Evolutionary conservation across 75 land plant genomes (phyloP), one percentile per base, ranked within the genome.

Genomic region (Cryptomeria japonica): DNA sequence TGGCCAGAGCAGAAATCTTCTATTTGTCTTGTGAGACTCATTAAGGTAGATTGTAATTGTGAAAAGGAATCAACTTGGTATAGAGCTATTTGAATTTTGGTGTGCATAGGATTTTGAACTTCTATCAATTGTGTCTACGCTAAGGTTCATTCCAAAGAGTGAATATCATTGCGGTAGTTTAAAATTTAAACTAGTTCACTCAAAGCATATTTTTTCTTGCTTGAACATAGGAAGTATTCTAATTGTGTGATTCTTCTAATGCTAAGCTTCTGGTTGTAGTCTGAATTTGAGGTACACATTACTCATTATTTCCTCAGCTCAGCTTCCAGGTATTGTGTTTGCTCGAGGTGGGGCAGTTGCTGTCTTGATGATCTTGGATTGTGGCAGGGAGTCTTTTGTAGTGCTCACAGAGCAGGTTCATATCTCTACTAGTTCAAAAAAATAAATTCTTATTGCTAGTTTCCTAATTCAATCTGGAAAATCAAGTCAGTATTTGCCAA

Each of bases 321-420:
- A 97, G 99, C 88, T 98, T 90, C 99, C 99, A 88, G 99, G 99
- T 31, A 94, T 98, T 90, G 97, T 97, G 25, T 98, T 98, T 92
- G 96, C 95, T 83, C 88, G 99, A 70, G 99, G 99, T 73, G 95
- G 92, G 42, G 94, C 99, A 84, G 99, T 97, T 72, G 99, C 94
- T 72, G 91, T 97, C 19, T 86, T 98, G 49, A 96, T 98, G 84
- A 89, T 98, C 77, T 85, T 98, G 92, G 97, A 97, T 31, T 94
- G 96, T 18, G 95, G 90, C 39, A 95, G 94, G 9, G 92, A 97
- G 83, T 92, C 89, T 38, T 95, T 92, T 89, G 97, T 92, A 88
- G 96, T 97, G 90, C 96, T 98, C 18, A 98, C 99, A n/a, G 99
- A 97, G 82, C 99, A 98, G 97, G 99, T 97, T 80, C 31, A 3